Conservation (phyloP, 768 basidiomycete genomes). For the Fomitopsis serialis region DNA sequence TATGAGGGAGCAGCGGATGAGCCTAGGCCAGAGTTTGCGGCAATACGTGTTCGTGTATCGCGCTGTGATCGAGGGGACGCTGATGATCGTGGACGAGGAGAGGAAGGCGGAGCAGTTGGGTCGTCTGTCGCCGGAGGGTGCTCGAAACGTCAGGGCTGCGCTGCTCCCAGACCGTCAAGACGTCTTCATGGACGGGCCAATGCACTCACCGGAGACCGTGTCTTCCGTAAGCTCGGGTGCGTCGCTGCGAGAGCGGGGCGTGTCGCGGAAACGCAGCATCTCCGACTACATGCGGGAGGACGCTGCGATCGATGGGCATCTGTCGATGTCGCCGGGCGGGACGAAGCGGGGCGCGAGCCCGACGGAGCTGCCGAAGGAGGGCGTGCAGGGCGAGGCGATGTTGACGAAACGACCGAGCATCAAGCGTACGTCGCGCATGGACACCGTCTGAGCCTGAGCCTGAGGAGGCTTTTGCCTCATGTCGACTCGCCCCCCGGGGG, state of each 20-base stretch:
- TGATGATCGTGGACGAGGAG: slow-evolving; percentile 75
- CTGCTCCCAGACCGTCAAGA: slow-evolving; percentile 8
- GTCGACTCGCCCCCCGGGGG: not conserved
- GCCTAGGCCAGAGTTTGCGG: slow-evolving; percentile 86
- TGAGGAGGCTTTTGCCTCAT: not conserved
- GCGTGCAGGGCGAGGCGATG: slow-evolving; percentile 47
- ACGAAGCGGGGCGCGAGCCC: slow-evolving; percentile 70
- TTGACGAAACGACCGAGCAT: slow-evolving; percentile 65
- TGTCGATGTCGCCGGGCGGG: slow-evolving; percentile 18
- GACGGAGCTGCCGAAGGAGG: slow-evolving; percentile 61
- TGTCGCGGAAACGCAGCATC: slow-evolving; percentile 11
- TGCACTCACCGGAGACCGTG: not conserved
- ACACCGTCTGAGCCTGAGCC: slow-evolving; percentile 9
- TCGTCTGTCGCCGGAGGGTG: slow-evolving; percentile 9
- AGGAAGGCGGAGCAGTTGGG: slow-evolving; percentile 30
- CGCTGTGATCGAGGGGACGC: slow-evolving; percentile 74
- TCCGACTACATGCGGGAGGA: slow-evolving; percentile 9
- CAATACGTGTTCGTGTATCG: slow-evolving; percentile 95
- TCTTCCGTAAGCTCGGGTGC: not conserved
- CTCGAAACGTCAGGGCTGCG: slow-evolving; percentile 9
- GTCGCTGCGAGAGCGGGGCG: slow-evolving; percentile 3
- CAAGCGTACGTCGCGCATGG: slow-evolving; percentile 37
- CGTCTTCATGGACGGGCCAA: not conserved
- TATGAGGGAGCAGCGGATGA: slow-evolving; percentile 96
- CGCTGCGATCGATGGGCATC: slow-evolving; percentile 6